Conservation (phyloP, 495 filamentous ascomycete genomes). For the Sordaria brevicollis region DNA sequence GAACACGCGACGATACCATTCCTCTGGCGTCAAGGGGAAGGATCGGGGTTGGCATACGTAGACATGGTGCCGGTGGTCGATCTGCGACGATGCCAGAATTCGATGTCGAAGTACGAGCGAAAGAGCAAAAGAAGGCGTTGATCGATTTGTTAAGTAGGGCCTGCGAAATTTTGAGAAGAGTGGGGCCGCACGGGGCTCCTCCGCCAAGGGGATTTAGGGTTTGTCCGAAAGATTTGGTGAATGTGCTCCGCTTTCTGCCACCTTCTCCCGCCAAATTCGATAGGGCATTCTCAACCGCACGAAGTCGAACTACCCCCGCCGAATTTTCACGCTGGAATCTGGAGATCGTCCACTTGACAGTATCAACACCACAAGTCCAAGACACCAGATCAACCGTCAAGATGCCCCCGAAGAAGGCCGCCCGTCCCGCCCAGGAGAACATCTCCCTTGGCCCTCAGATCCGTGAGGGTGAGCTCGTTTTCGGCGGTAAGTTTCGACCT, state of each 20-base stretch:
- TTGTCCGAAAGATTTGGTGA: conserved; percentile 8
- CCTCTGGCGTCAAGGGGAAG: conserved; percentile 32
- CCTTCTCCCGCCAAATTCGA: conserved; percentile 14
- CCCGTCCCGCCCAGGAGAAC: conserved; percentile 78
- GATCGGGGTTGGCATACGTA: conserved; percentile 52
- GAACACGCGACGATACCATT: conserved; percentile 45
- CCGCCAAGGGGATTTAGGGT: conserved; percentile 19
- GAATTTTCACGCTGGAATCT: conserved; percentile 14
- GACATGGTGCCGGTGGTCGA: conserved; percentile 42
- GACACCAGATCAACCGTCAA: conserved; percentile 28
- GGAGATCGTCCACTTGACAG: conserved; percentile 7
- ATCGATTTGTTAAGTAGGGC: conserved; percentile 3
- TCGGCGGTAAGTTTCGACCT: conserved; percentile 44
- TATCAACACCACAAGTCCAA: conserved; percentile 10
- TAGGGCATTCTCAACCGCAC: conserved; percentile 21
- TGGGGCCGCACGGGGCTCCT: conserved; percentile 7
- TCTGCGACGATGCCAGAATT: conserved; percentile 7
- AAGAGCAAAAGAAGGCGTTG: conserved; percentile 11
- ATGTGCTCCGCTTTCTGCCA: conserved; percentile 15
- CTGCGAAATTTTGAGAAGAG: conserved; percentile 5
- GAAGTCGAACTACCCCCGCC: conserved; percentile 11
- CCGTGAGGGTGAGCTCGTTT: conserved; percentile 77
- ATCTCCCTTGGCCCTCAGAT: conserved; percentile 90
- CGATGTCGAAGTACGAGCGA: conserved; percentile 3
- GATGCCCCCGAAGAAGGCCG: conserved; percentile 80